phyloP scores from a whole-genome alignment of 169 alveolate species.

The Toxoplasma gondii region DNA sequence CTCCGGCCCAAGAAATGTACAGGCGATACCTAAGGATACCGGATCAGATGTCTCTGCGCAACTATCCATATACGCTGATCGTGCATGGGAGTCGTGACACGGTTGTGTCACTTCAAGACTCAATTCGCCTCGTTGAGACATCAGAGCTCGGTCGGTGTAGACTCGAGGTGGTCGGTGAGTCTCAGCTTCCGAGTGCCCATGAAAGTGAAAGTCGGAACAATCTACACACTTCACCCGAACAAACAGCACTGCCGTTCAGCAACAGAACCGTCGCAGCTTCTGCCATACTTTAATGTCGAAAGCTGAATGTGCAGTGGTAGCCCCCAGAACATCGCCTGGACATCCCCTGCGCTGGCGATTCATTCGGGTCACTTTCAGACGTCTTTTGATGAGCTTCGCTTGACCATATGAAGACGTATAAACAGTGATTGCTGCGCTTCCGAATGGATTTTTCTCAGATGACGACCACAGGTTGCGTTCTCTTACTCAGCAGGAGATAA shows the following conservation, averaged over 20 bases:
- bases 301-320: no score
- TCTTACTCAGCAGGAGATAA: slow-evolving; percentile 24
- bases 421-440: not conserved
- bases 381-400: no score
- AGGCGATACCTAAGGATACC: not conserved
- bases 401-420: no score
- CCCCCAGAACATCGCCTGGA: no score
- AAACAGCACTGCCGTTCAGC: no score
- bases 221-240: no score
- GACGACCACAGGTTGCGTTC: slow-evolving; percentile 17
- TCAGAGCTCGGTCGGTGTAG: slow-evolving; percentile 48
- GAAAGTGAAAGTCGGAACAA: no score
- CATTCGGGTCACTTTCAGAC: no score
- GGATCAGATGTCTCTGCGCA: slow-evolving; percentile 33
- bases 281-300: no score
- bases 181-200: not conserved
- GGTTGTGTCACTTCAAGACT: slow-evolving; percentile 34
- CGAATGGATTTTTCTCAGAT: not conserved
- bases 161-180: slow-evolving; percentile 46
- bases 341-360: no score
- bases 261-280: no score
- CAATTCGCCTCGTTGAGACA: slow-evolving; percentile 53
- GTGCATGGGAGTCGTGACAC: slow-evolving; percentile 53
- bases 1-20: slow-evolving; percentile 56
- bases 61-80: slow-evolving; percentile 42